Base-by-base conservation (phyloP, 2,329 filamentous ascomycete species). In the Pseudocercospora eumusae region DNA sequence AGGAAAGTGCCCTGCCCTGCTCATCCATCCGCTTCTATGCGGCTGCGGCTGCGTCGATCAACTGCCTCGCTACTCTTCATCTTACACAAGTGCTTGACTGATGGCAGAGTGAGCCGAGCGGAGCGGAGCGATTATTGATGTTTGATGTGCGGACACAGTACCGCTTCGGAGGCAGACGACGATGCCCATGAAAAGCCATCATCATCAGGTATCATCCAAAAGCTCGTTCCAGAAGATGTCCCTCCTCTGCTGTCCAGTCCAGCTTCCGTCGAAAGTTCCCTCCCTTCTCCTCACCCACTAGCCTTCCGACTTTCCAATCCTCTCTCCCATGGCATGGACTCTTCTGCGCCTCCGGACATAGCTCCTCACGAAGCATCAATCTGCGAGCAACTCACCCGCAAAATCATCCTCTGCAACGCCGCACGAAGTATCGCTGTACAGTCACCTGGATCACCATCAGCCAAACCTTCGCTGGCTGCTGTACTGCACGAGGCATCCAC, bases 301-400 rank as follows among this genome's bases (percentile, higher is more conserved):
- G 31, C 20, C 52, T 25, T 61, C 42, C 56, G 56, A 49, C 18
- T 61, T 50, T 56, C 57, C 52, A 56, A 33, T 15, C 57, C 64
- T 54, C 50, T 57, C 25, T 25, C 21, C 1, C 5, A 52, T 40
- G 61, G 59, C 59, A 57, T 60, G 56, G 58, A 53, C 18, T 20
- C 52, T 21, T 40, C 52, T 33, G 10, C 28, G 21, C 33, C 56
- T 27, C 3, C 52, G 10, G 65, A 69, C 13, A 69, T 71, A 23
- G 65, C 60, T 11, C 71, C 71, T 7, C 68, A 67, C 64, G 71
- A 74, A 59, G 56, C 69, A 28, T 59, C 58, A 10, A 60, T 66
- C 31, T 72, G 71, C 63, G 63, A 69, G 40, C 59, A 60, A 9
- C 64, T 72, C 56, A 69, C 65, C 3, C 42, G 62, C 13, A 61